Evolutionary conservation across 2,329 filamentous ascomycete genomes (phyloP), one percentile per base, ranked within the genome.

Genomic region (Hypoxylon sp.): DNA sequence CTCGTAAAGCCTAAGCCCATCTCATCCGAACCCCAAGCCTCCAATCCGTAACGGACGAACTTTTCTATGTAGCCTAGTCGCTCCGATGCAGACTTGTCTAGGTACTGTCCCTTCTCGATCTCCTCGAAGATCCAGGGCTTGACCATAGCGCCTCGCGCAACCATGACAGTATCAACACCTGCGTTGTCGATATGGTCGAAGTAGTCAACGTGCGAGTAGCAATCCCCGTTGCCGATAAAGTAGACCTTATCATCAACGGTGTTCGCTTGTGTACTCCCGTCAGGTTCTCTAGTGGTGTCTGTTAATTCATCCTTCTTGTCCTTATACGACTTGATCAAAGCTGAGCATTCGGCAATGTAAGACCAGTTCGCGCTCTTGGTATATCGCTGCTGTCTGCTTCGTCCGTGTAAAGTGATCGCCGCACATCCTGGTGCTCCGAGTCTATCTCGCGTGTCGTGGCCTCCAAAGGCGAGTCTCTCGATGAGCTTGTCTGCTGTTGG

Each of bases 121-220:
- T 99, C 96, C 80, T 99, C 96, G 77, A 98, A 99, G 69, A 99
- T 85, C 96, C 96, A 99, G 0, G 96, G 96, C 82, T 99, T 99
- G 82, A 98, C 93, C 64, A 99, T 87, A 9, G 96, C 96, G 62
- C 96, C 96, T 67, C 96, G 92, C n/a, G 91, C 96, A 67, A 98
- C 89, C 96, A 99, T 98, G 77, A 97, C 92, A n/a, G 90, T 90
- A 82, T 98, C 95, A 49, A 98, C 94, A 50, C 89, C 88, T 36
- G 93, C 87, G 65, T 95, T 87, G 51, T 91, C 85, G 41, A 98
- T 84, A 75, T 96, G 90, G 63, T 90, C 83, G 69, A 89, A 89
- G 82, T 98, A 98, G 78, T 98, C 94, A 32, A 90, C 82, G 79
- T 98, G 94, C 3, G 94, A 98, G 82, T 93, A 98, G 80, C 94